phyloP scores from a whole-genome alignment of 495 filamentous ascomycete species.

The Daldinia concentrica region DNA sequence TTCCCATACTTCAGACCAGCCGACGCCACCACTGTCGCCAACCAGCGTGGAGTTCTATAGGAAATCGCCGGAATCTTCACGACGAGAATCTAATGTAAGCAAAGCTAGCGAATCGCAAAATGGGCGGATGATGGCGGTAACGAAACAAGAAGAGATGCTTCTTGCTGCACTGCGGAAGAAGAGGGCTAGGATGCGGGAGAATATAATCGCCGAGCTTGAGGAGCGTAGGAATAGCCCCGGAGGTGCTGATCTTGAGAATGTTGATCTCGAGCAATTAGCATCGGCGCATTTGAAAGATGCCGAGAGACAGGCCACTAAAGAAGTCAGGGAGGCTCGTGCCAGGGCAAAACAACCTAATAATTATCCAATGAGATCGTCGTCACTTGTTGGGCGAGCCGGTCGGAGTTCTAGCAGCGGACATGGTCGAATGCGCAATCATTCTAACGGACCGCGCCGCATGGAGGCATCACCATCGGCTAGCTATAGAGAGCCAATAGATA shows the following conservation, averaged over 20 bases:
- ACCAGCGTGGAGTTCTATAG: slow-evolving; percentile 56
- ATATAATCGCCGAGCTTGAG: slow-evolving; percentile 68
- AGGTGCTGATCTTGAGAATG: neutral
- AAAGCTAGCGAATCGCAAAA: slow-evolving; percentile 48
- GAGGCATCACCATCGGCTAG: slow-evolving; percentile 33
- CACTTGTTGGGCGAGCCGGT: slow-evolving; percentile 16
- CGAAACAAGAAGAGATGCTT: slow-evolving; percentile 83
- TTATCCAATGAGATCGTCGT: slow-evolving; percentile 26
- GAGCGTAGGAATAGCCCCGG: slow-evolving; percentile 41
- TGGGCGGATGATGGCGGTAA: slow-evolving; percentile 84
- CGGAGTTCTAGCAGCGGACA: slow-evolving; percentile 9
- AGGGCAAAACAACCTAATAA: slow-evolving; percentile 19
- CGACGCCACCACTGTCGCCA: slow-evolving; percentile 59
- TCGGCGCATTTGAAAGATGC: slow-evolving; percentile 20
- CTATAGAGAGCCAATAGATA: slow-evolving; percentile 37
- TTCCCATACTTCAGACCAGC: slow-evolving; percentile 49
- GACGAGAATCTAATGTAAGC: slow-evolving; percentile 28
- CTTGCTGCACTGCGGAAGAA: slow-evolving; percentile 83
- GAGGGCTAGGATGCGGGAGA: slow-evolving; percentile 77
- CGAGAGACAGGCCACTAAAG: slow-evolving; percentile 31
- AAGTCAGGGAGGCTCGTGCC: slow-evolving; percentile 24
- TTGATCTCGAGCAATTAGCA: slow-evolving; percentile 23
- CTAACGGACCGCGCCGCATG: slow-evolving; percentile 22
- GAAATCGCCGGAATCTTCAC: slow-evolving; percentile 43
- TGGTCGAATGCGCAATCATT: slow-evolving; percentile 16